A percentile compares a stretch with the other conserved stretches of the same genome.
phyloP scores from a whole-genome alignment of 495 filamentous ascomycete species.

The Trichoderma gamsii region DNA sequence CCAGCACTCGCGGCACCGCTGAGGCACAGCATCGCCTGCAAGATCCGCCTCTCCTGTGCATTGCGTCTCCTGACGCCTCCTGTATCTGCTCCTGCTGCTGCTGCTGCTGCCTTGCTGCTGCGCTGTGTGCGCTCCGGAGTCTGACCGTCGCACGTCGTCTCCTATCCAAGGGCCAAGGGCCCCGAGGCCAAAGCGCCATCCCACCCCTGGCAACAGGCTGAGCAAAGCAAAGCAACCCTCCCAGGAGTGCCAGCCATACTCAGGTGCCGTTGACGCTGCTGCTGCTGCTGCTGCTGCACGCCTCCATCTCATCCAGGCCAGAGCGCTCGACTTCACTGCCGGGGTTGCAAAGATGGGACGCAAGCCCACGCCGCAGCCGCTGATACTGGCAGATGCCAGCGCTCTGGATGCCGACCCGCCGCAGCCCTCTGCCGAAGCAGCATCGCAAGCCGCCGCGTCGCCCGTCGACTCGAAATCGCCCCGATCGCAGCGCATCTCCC shows the following conservation, averaged over 20 bases:
- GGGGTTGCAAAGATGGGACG: conserved; percentile 15
- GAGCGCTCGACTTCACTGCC: neutral
- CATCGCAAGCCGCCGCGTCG: conserved; percentile 6
- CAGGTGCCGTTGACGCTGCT: neutral
- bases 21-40: conserved; percentile 5
- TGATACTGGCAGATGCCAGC: conserved; percentile 8
- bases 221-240: neutral
- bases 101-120: neutral
- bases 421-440: neutral
- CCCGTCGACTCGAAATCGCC: conserved; percentile 3
- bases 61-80: neutral
- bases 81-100: too few species aligned
- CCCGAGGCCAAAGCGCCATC: too few species aligned
- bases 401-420: conserved; percentile 9
- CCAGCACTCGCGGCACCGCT: neutral
- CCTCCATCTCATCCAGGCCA: neutral
- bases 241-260: neutral
- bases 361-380: conserved; percentile 15
- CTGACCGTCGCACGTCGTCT: conserved; percentile 7
- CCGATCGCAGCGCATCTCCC: neutral
- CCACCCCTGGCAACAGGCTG: too few species aligned
- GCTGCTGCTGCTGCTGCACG: neutral
- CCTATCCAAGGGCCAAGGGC: neutral
- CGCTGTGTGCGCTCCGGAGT: conserved; percentile 1
- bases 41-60: neutral